A percentile compares a stretch with the other conserved stretches of the same genome.
phyloP scores from a whole-genome alignment of 306 rosid genomes.

The Macrotyloma uniflorum region DNA sequence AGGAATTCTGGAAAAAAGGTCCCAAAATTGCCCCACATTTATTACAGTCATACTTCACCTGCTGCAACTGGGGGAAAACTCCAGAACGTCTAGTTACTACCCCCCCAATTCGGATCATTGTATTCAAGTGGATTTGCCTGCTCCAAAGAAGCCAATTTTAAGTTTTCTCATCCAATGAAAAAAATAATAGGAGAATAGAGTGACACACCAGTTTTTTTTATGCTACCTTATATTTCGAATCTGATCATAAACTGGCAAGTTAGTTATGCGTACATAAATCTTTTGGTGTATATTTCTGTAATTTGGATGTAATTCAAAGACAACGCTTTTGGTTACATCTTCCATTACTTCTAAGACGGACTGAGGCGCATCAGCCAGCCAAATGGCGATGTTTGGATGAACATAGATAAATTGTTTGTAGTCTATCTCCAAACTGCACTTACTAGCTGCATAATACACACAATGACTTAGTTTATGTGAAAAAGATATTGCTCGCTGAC shows the following conservation, averaged over 20 bases:
- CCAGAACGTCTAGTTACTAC: constrained; percentile 98
- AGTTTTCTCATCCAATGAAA: neutral
- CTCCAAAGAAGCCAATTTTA: constrained; percentile 26
- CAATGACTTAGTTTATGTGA: neutral
- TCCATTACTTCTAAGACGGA: constrained; percentile 98
- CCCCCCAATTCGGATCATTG: constrained; percentile 99
- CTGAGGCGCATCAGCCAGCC: constrained; percentile 99
- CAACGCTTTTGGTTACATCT: constrained; percentile 92
- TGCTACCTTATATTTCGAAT: constrained; percentile 94
- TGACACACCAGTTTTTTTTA: neutral
- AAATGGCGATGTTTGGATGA: constrained; percentile 98
- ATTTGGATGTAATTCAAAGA: constrained; percentile 82
- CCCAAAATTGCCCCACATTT: constrained; percentile 92
- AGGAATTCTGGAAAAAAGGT: constrained; percentile 94
- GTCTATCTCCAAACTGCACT: constrained; percentile 94
- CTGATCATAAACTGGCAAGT: constrained; percentile 93
- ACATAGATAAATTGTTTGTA: constrained; percentile 91
- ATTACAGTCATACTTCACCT: constrained; percentile 95
- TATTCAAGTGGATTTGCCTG: constrained; percentile 97
- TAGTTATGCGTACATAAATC: constrained; percentile 88
- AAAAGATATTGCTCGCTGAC: neutral
- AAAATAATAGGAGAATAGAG: neutral
- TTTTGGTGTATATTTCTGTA: constrained; percentile 85
- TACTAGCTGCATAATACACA: constrained; percentile 64
- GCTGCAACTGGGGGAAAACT: constrained; percentile 97